Evolutionary conservation across 306 rosid genomes (phyloP), one percentile per base, ranked within the genome.

Genomic region (Argentina anserina): DNA sequence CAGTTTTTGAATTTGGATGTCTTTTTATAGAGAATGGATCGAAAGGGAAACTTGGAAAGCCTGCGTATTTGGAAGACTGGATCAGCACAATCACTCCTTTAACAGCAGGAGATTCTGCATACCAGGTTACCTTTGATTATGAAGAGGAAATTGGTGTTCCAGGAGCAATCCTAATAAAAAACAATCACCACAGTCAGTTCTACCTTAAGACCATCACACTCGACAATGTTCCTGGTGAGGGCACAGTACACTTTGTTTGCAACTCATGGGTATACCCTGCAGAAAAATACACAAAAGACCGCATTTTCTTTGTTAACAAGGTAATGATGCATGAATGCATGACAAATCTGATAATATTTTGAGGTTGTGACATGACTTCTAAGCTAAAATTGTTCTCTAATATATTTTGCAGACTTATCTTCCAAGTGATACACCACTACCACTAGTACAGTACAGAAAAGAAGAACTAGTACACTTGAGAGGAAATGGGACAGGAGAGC

Each of bases 401-500:
- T 81, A 45, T 28, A 3, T 61, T 75, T 64, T 55, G 78, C 72
- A 89, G 97, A 77, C 93, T 42, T 89, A 84, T 65, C 91, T 89
- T 75, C 97, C 90, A 34, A 79, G 82, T 69, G 83, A 89, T 20
- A 92, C 88, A n/a, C 97, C 97, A 6, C 43, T 64, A 50, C 82
- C 93, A 42, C 81, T 92, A 0, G 61, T 36, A 0, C 45, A 83
- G 52, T 89, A 86, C 59, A 83, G 87, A 77, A 69, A 83, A 34
- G 85, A 86, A 49, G 97, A 92, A 31, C 70, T 92, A 20, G 70
- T 66, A 39, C 45, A 23, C 61, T 79, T 89, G 67, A 87, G 97
- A 86, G 97, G 97, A 61, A 62, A 86, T 59, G 96, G 96, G 34
- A 77, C 55, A 9, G 91, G 89, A 39, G 85, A 89, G 80, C 97